Evolutionary conservation across 73 alveolate genomes (phyloP).

Genomic region (Tetrahymena borealis): DNA sequence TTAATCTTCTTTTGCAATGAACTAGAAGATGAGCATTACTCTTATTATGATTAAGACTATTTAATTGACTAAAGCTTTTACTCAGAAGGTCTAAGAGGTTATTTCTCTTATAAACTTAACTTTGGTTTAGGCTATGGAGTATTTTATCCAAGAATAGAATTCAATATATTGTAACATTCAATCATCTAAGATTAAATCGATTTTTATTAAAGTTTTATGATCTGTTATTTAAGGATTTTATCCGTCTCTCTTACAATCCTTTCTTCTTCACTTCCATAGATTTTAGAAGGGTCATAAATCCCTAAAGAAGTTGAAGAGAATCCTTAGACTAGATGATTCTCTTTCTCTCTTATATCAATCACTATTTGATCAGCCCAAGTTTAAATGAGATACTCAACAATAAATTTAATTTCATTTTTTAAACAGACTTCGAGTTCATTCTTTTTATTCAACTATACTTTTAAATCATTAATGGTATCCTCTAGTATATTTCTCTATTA

Average conservation of each 20-base stretch:
- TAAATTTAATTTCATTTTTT: neutral
- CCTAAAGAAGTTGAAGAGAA: neutral
- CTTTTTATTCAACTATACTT: neutral
- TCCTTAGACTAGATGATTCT: neutral
- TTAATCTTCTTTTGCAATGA: neutral
- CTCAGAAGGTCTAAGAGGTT: neutral
- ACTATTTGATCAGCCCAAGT: neutral
- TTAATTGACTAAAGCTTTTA: neutral
- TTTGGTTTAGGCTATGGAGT: neutral
- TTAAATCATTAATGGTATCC: neutral
- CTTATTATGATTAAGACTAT: neutral
- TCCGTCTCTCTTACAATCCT: neutral
- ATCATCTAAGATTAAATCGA: neutral
- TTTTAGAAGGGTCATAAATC: neutral
- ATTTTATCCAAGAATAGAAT: neutral
- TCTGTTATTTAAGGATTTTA: neutral
- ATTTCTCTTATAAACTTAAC: neutral
- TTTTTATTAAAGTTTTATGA: neutral
- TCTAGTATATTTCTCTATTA: neutral
- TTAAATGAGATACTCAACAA: neutral
- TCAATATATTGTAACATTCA: neutral
- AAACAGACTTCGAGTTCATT: neutral
- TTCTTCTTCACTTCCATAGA: neutral
- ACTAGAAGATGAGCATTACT: neutral
- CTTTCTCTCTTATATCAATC: neutral